phyloP scores from a whole-genome alignment of 2,329 filamentous ascomycete species.

The Neofusicoccum ribis region DNA sequence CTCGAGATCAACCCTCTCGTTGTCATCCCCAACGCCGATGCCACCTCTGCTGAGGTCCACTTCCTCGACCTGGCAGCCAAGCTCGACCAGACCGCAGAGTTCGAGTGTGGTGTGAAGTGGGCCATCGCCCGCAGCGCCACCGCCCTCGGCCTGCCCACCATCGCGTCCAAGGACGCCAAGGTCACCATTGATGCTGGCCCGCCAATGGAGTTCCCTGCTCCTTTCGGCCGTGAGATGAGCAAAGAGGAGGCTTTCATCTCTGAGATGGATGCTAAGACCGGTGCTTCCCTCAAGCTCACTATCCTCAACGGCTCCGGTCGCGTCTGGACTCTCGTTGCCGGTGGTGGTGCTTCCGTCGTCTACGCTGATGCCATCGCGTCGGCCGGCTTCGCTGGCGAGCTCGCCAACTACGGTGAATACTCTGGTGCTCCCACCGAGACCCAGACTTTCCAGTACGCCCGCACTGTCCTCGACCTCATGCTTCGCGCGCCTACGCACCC shows the following conservation, averaged over 20 bases:
- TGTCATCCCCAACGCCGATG: constrained; percentile 90
- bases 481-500: constrained; percentile 81
- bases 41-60: constrained; percentile 90
- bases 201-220: constrained; percentile 98
- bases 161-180: constrained; percentile 64
- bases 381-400: constrained; percentile 88
- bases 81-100: constrained; percentile 98
- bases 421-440: constrained; percentile 98
- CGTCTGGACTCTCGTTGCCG: constrained; percentile 97
- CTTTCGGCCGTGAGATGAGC: constrained; percentile 95
- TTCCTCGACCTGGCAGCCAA: constrained; percentile 99
- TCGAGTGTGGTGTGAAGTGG: constrained; percentile 99
- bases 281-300: constrained; percentile 97
- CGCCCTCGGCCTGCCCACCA: constrained; percentile 77
- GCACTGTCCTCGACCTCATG: constrained; percentile 96
- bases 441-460: constrained; percentile 98
- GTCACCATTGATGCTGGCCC: constrained; percentile 94
- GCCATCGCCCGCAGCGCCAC: constrained; percentile 89
- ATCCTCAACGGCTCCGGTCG: constrained; percentile 89
- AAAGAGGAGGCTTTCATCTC: constrained; percentile 99
- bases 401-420: constrained; percentile 99
- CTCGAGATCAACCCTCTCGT: constrained; percentile 99
- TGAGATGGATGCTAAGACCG: constrained; percentile 98
- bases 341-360: constrained; percentile 98
- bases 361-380: constrained; percentile 99